These are phyloP conservation scores for Gossypium anomalum DNA, from an alignment of 345 rosid species.

Conservation along the genomic window DNA sequence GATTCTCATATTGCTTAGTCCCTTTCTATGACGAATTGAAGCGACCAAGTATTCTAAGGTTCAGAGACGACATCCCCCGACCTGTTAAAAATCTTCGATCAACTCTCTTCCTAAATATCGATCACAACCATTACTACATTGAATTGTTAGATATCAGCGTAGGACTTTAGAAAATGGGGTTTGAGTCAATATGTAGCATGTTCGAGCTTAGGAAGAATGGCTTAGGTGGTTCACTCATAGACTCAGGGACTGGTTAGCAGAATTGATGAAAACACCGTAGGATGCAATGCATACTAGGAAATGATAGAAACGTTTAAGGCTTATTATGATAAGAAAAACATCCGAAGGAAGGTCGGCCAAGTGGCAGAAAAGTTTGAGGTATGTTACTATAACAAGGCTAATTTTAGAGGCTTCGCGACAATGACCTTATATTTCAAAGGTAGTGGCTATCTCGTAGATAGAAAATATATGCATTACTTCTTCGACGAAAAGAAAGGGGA, in stretches of 20 bases:
- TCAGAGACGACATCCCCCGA: neutral
- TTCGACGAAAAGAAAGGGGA: too few relatives aligned
- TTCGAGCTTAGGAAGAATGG: neutral
- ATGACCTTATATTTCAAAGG: slow-evolving; percentile 21
- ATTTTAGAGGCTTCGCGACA: neutral
- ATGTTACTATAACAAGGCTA: neutral
- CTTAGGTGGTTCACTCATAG: slow-evolving; percentile 10
- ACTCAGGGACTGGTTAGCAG: slow-evolving; percentile 5
- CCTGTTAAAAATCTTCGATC: neutral
- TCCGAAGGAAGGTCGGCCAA: neutral
- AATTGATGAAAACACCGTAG: neutral
- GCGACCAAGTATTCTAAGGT: neutral
- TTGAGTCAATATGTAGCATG: neutral
- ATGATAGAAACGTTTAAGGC: slow-evolving; percentile 8
- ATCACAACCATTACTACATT: neutral
- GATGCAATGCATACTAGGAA: neutral
- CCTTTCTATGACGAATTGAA: neutral
- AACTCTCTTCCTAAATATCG: neutral
- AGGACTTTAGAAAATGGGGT: neutral
- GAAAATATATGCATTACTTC: neutral
- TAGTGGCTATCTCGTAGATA: neutral
- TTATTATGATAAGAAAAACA: neutral
- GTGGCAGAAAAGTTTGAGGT: neutral
- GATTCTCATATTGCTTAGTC: slow-evolving; percentile 20
- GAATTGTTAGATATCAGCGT: slow-evolving; percentile 21